Evolutionary conservation across 805 yeast genomes (phyloP), one percentile per base, ranked within the genome.

Genomic region (Saccharomycopsis microspora): DNA sequence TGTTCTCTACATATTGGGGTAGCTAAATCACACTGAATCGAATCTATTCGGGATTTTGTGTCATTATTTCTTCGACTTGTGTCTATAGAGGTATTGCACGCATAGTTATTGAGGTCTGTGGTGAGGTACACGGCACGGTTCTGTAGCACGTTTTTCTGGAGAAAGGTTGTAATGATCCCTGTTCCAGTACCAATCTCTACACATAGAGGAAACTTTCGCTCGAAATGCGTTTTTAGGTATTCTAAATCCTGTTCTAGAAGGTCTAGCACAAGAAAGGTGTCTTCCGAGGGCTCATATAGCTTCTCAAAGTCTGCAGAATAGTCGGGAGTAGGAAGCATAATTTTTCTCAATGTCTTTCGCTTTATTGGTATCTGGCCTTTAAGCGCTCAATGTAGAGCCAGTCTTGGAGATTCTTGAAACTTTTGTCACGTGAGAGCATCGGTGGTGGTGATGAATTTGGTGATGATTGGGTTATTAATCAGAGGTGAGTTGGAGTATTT

Each of bases 221-320:
- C 36, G 8, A n/a, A 8, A 2, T 34, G 36, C 10, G 36, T 9
- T 1, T 52, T 36, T 48, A 64, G 71, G n/a, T 54, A 56, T 7
- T 35, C 51, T 42, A 59, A 61, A 45, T 85, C 82, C 39, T 67
- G 61, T 57, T 93, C 97, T 42, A 93, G 68, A 10, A 82, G 70
- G 60, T 93, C 98, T 41, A 93, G 64, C 6, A 93, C 67, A 6
- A 90, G 74, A 59, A 82, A 93, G 5, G 95, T 77, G 66, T 93
- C 98, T 57, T 93, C 98, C 0, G 95, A 76, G 0, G 98, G 97
- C 59, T 93, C 98, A 61, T 93, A 93, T 3, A 90, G 95, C 55
- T 72, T 72, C n/a, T 74, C 79, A 52, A 71, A 75, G 57, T 83
- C 82, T 19, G 80, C 72, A 19, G 69, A 62, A 1, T 83, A 67